Percentiles rank a stretch among this genome's conserved stretches.
Conservation (phyloP, 371 early-diverging fungal species). For the Dinochytrium kinnereticum region DNA sequence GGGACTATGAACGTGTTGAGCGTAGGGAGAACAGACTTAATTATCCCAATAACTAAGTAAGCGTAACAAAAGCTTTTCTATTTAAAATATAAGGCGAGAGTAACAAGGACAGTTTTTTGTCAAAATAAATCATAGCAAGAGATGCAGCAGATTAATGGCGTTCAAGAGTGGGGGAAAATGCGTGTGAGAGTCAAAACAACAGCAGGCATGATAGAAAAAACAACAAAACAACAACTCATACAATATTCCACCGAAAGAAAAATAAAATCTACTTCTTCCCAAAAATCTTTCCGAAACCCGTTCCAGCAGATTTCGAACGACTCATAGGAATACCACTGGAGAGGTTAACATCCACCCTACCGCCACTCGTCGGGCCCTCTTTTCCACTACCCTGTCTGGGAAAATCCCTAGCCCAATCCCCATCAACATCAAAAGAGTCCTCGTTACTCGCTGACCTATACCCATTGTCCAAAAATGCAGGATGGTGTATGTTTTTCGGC, state of each 20-base stretch:
- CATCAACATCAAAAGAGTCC: not conserved
- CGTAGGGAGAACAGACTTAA: too few species aligned
- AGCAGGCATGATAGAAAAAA: not conserved
- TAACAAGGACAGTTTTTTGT: too few species aligned
- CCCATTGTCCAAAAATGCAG: not conserved
- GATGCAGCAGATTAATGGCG: too few species aligned
- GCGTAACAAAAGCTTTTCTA: too few species aligned
- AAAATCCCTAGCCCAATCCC: too few species aligned
- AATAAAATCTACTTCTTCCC: not conserved
- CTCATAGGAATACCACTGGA: not conserved
- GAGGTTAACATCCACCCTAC: not conserved
- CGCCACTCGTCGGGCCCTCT: too few species aligned
- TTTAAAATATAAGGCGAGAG: too few species aligned
- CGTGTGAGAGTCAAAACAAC: too few species aligned
- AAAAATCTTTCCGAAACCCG: not conserved
- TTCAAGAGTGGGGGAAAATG: too few species aligned
- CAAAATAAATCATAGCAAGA: too few species aligned
- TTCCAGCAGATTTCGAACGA: not conserved
- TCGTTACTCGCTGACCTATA: not conserved
- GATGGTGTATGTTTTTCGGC: not conserved
- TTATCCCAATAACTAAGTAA: too few species aligned
- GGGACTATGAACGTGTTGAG: too few species aligned
- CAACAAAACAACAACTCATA: not conserved
- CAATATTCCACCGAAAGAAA: not conserved
- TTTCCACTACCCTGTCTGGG: not conserved